These are phyloP conservation scores for Saccharomyces hybrid DNA, from an alignment of 1,139 yeast species.

Conservation along the genomic window DNA sequence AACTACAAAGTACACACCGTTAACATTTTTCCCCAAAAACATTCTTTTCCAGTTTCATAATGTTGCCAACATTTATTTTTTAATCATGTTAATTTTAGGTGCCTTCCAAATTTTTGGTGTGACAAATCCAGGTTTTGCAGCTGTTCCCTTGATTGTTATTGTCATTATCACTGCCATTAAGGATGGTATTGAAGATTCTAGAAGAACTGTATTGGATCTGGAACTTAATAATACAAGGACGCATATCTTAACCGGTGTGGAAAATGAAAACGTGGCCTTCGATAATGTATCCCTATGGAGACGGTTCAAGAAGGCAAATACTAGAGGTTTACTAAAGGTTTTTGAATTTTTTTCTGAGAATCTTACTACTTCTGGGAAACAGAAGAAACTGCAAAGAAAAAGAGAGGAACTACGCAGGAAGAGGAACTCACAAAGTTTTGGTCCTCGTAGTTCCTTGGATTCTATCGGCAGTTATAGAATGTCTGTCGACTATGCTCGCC, in stretches of 20 bases:
- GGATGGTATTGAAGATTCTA: slow-evolving; percentile 91
- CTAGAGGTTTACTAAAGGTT: slow-evolving; percentile 31
- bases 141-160: slow-evolving; percentile 91
- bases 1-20: slow-evolving; percentile 91
- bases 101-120: slow-evolving; percentile 93
- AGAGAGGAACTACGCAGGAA: slow-evolving; percentile 12
- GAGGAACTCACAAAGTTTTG: slow-evolving; percentile 5
- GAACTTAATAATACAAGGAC: slow-evolving; percentile 86
- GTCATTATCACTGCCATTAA: slow-evolving; percentile 84
- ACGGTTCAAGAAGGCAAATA: slow-evolving; percentile 47
- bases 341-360: slow-evolving; percentile 30
- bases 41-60: slow-evolving; percentile 72
- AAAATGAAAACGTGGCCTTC: slow-evolving; percentile 64
- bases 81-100: slow-evolving; percentile 72
- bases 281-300: slow-evolving; percentile 54
- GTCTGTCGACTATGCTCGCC: slow-evolving; percentile 24
- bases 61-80: slow-evolving; percentile 83
- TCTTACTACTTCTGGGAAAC: slow-evolving; percentile 36
- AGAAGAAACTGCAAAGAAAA: slow-evolving; percentile 21
- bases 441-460: slow-evolving; percentile 28
- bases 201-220: slow-evolving; percentile 70
- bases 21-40: slow-evolving; percentile 84
- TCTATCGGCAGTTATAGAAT: slow-evolving; percentile 25
- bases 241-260: slow-evolving; percentile 62
- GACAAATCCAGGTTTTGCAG: slow-evolving; percentile 77